Base-by-base conservation (phyloP, 2,329 filamentous ascomycete species). In the Diaporthe nobilis region DNA sequence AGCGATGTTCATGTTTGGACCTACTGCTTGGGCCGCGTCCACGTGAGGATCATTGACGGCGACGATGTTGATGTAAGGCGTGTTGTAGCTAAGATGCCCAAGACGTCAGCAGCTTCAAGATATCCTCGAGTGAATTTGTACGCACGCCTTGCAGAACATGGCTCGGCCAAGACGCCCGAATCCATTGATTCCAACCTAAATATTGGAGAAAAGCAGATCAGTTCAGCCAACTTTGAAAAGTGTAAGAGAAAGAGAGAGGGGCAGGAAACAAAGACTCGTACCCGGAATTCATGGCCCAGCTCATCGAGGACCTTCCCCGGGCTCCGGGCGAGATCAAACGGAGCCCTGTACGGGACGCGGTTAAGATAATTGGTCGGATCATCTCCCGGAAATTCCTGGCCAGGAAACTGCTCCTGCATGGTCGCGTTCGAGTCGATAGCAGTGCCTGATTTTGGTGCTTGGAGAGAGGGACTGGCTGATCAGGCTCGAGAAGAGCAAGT, bases 101-200 rank as follows among this genome's bases (percentile, higher is more conserved):
- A 67, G 63, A 67, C 28, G 44, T 67, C 20, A 67, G 42, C 44
- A 67, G 28, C 44, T 67, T 67, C 44, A 67, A 63, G 63, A 51
- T 34, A n/a, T 15, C 8, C 44, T 37, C 28, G 61, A n/a, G 61
- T 51, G 10, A 37, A n/a, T n/a, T 67, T n/a, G 7, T 37, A 67
- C 61, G 61, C 25, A 67, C 63, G 28, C 63, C 44, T 67, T 67
- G 7, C 63, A 67, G 63, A 67, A 67, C 28, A 67, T 34, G 28
- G 63, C 20, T 15, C 63, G 63, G 44, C 63, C 63, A 67, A 67
- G 44, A 67, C 44, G 63, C 6, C 63, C 63, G 28, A 67, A 67
- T 6, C 63, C 63, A 5, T 67, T 67, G 20, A 67, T 51, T 51
- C 63, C 63, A 15, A 67, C 44, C 63, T 51, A 51, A 51, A 51